Conservation (phyloP, 192 early-diverging fungal species). For the Dispira parvispora region DNA sequence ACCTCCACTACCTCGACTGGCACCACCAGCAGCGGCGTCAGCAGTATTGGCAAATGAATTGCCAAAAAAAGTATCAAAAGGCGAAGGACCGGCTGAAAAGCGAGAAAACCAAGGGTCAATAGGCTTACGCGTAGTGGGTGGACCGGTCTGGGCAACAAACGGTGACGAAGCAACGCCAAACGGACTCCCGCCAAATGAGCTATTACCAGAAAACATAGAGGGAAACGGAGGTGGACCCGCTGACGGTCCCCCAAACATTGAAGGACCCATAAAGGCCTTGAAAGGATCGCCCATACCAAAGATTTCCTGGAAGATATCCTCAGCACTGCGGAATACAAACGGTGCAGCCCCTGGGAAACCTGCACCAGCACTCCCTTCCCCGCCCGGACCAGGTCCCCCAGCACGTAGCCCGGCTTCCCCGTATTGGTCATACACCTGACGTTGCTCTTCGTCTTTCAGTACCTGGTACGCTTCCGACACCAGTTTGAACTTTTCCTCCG, state of each 20-base stretch:
- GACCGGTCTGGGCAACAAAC: no score
- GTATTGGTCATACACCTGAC: slow-evolving; percentile 23
- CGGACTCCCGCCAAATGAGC: not conserved
- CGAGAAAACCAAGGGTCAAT: no score
- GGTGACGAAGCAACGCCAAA: not conserved
- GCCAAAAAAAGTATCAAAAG: no score
- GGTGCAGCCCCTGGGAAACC: not conserved
- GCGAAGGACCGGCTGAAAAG: no score
- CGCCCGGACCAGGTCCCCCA: not conserved
- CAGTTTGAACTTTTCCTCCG: slow-evolving; percentile 28
- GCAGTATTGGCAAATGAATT: no score
- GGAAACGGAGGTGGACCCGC: not conserved
- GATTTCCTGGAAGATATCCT: not conserved
- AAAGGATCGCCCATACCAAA: not conserved
- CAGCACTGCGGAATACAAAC: not conserved
- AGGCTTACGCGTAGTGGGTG: no score
- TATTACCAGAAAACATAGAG: not conserved
- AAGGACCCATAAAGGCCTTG: not conserved
- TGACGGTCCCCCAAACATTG: not conserved
- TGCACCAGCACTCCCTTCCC: not conserved
- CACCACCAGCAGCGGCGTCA: no score
- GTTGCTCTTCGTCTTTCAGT: slow-evolving; percentile 22
- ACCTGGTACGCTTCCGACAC: slow-evolving; percentile 30
- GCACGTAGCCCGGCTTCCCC: slow-evolving; percentile 21
- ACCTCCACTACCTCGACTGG: no score